A percentile compares a stretch with the other conserved stretches of the same genome.
Conservation (phyloP, 1,139 yeast genomes). For the Kodamaea fungicola region DNA sequence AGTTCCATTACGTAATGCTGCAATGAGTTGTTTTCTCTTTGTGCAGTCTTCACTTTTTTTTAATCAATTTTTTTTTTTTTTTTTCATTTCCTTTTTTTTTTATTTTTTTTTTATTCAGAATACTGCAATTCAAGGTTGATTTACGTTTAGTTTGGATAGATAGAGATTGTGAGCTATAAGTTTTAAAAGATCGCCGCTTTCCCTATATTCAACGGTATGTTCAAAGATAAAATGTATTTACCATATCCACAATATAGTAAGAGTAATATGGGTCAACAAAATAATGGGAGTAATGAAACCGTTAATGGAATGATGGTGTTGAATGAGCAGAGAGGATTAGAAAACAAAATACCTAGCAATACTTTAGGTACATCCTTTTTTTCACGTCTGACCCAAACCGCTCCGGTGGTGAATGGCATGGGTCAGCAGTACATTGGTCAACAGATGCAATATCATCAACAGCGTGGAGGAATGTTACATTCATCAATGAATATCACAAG, state of each 20-base stretch:
- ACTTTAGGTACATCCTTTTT: background rate
- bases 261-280: slow-evolving; percentile 8
- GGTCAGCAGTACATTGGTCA: slow-evolving; percentile 5
- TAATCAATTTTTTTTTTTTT: background rate
- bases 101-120: slow-evolving; percentile 2
- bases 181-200: too few species aligned
- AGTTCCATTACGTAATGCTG: too few species aligned
- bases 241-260: slow-evolving; percentile 27
- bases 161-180: too few species aligned
- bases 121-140: too few species aligned
- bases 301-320: slow-evolving; percentile 5
- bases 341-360: background rate
- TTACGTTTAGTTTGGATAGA: too few species aligned
- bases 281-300: background rate
- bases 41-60: background rate
- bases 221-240: slow-evolving; percentile 12
- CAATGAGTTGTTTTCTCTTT: background rate
- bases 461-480: slow-evolving; percentile 4
- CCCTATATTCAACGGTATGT: too few species aligned
- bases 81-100: slow-evolving; percentile 1
- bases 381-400: slow-evolving; percentile 2
- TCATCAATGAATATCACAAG: slow-evolving; percentile 1
- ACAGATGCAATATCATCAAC: slow-evolving; percentile 13
- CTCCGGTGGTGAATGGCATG: slow-evolving; percentile 4
- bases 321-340: slow-evolving; percentile 1